Base-by-base conservation (phyloP, 1,139 yeast genomes). In the Candida frijolesensis region DNA sequence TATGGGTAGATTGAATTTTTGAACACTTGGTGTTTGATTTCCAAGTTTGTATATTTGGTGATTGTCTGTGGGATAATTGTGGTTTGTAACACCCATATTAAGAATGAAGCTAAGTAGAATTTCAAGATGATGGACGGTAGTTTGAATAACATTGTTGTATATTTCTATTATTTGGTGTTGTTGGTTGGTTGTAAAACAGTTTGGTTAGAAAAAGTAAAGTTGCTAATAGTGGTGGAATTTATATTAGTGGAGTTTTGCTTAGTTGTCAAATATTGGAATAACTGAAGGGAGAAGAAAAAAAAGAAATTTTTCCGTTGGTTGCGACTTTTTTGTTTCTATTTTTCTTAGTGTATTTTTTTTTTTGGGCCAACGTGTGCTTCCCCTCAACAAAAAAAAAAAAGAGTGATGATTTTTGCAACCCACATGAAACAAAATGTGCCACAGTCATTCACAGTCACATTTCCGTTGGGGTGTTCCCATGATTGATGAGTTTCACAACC, bases 31-130 rank as follows among this genome's bases (percentile, higher is more conserved):
- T 65, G 51, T 44, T 63, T 67, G 44, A 72, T 61, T 46, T 70
- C 65, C 2, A 61, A 51, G 49, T 68, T 65, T 30, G 66, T 57
- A 52, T 64, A 70, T 53, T 70, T 70, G 42, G 67, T 60, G 35
- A 66, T 47, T 5, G 66, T 54, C 56, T 76, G 80, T 1, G 81
- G 81, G 10, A 76, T 51, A 12, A 66, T 60, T 1, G 81, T 76
- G 2, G 80, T 66, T 19, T 76, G 63, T 4, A 72, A 46, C 1
- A 76, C 59, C 81, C 81, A 76, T 19, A 68, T 48, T 15, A 66
- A 35, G 50, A 74, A 74, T 3, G 76, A 66, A 10, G 47, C 18
- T 7, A 48, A 30, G 32, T 57, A 60, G 43, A 51, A 33, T 44
- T 58, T 60, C 32, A 64, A 44, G 8, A 66, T 27, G 55, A 66